Conservation (phyloP, 176 grass and related monocot genomes). For the Calamus simplicifolius region DNA sequence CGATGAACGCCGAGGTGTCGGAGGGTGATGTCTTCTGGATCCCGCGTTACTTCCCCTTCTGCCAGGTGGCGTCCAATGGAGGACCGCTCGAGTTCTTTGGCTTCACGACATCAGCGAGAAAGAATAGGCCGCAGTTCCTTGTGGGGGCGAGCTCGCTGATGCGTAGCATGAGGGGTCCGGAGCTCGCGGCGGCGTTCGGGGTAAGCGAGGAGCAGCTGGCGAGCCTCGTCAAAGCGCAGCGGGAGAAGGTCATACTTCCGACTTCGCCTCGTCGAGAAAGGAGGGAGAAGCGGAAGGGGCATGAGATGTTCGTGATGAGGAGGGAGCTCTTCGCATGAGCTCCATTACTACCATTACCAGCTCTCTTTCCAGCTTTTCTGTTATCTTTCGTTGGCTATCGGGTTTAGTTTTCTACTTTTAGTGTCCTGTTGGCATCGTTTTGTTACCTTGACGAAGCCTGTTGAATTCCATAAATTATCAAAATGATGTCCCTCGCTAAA, state of each 20-base stretch:
- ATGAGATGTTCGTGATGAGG: not conserved
- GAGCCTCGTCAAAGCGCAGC: not conserved
- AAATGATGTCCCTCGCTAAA: no score
- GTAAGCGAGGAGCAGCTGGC: not conserved
- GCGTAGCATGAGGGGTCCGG: constrained; percentile 1
- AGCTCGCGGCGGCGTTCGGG: constrained; percentile 6
- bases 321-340: not conserved
- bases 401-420: no score
- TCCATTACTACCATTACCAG: no score
- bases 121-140: no score
- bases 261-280: not conserved
- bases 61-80: not conserved
- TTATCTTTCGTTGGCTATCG: no score
- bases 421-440: no score
- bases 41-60: constrained; percentile 8
- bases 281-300: not conserved
- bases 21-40: constrained; percentile 11
- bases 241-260: constrained; percentile 9
- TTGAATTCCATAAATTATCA: no score
- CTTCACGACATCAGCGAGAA: no score
- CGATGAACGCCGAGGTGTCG: constrained; percentile 1
- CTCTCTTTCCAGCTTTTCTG: no score
- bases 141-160: no score
- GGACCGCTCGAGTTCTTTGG: not conserved
- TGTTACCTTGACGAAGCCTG: no score